These are phyloP conservation scores for Globisporangium splendens DNA, from an alignment of 352 stramenopile species.

Conservation along the genomic window DNA sequence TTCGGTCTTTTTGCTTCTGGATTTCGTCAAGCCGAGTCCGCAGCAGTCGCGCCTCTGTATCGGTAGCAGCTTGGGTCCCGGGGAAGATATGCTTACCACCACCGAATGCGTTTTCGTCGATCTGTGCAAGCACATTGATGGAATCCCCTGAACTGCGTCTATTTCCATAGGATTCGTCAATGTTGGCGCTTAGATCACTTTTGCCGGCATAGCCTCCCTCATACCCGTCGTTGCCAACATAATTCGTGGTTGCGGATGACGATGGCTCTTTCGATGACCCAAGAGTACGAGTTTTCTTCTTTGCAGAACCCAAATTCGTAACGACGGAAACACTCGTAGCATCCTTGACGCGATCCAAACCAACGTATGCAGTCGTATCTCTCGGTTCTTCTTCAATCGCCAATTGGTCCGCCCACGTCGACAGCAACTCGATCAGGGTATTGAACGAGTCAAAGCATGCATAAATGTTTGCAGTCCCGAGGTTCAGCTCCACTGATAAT, in stretches of 20 bases:
- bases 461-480: slow-evolving; percentile 86
- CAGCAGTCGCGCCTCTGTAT: slow-evolving; percentile 81
- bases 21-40: slow-evolving; percentile 72
- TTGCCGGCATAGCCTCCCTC: not conserved
- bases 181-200: slow-evolving; percentile 21
- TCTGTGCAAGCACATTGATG: slow-evolving; percentile 66
- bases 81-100: slow-evolving; percentile 64
- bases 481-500: slow-evolving; percentile 74
- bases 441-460: slow-evolving; percentile 89
- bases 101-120: slow-evolving; percentile 80
- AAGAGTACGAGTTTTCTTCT: slow-evolving; percentile 22
- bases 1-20: slow-evolving; percentile 71
- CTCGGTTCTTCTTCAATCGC: slow-evolving; percentile 55
- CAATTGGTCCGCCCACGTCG: slow-evolving; percentile 68
- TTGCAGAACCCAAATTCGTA: slow-evolving; percentile 57
- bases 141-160: slow-evolving; percentile 5
- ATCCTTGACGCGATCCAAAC: slow-evolving; percentile 57
- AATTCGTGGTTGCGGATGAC: not conserved
- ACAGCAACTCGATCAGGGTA: slow-evolving; percentile 72
- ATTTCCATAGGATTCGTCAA: slow-evolving; percentile 13
- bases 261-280: slow-evolving; percentile 11
- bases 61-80: slow-evolving; percentile 52
- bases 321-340: slow-evolving; percentile 65
- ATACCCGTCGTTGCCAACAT: not conserved
- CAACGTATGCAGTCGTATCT: slow-evolving; percentile 78